A percentile compares a stretch with the other conserved stretches of the same genome.
These are phyloP conservation scores for Phalaenopsis aphrodite DNA, from an alignment of 106 monocot genomes.

Conservation along the genomic window DNA sequence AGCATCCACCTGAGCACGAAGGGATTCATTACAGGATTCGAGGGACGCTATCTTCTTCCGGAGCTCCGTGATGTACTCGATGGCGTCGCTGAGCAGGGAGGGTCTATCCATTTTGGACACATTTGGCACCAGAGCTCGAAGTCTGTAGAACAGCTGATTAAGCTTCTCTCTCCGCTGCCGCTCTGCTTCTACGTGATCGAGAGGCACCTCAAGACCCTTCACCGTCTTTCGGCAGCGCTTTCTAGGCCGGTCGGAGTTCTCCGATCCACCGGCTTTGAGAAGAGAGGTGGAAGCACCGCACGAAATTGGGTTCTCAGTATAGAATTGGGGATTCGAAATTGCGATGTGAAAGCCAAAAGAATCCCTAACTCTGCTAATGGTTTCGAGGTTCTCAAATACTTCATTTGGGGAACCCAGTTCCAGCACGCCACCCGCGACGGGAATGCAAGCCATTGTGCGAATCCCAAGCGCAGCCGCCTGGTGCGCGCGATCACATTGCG, in stretches of 20 bases:
- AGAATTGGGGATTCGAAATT: not conserved
- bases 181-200: slow-evolving; percentile 73
- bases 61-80: slow-evolving; percentile 58
- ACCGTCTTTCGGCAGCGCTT: slow-evolving; percentile 60
- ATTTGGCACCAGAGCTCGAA: slow-evolving; percentile 61
- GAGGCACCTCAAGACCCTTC: slow-evolving; percentile 51
- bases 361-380: slow-evolving; percentile 18
- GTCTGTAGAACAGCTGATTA: slow-evolving; percentile 67
- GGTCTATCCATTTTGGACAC: slow-evolving; percentile 78
- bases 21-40: slow-evolving; percentile 10
- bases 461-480: slow-evolving; percentile 37
- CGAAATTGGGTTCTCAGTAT: not conserved
- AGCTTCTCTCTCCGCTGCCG: slow-evolving; percentile 60
- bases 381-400: slow-evolving; percentile 22
- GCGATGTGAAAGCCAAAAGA: slow-evolving; percentile 17
- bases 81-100: slow-evolving; percentile 56
- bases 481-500: slow-evolving; percentile 28
- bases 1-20: slow-evolving; percentile 10
- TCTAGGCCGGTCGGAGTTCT: slow-evolving; percentile 31
- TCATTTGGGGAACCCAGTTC: slow-evolving; percentile 46
- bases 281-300: slow-evolving; percentile 9
- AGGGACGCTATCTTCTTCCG: slow-evolving; percentile 1
- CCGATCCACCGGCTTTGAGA: slow-evolving; percentile 5
- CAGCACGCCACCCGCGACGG: slow-evolving; percentile 30
- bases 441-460: slow-evolving; percentile 37